Conservation (phyloP, 1,284 basidiomycete species). For the Caloboletus firmus region DNA sequence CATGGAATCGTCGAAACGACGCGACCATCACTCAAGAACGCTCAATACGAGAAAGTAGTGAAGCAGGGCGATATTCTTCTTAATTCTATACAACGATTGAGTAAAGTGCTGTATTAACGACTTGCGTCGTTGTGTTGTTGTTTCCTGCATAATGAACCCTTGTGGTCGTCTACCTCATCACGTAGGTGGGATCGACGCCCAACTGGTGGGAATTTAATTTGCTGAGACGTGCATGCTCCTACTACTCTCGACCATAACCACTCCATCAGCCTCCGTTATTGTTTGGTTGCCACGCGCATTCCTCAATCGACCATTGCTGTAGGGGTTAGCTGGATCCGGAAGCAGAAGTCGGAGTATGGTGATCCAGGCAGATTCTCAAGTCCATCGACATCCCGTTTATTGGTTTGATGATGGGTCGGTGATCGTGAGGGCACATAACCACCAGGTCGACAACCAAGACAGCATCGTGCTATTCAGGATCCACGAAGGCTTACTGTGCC, state of each 20-base stretch:
- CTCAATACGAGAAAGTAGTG: constrained; percentile 88
- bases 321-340: constrained; percentile 7
- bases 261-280: not conserved
- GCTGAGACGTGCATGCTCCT: not conserved
- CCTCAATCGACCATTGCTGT: constrained; percentile 4
- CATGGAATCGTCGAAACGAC: constrained; percentile 95
- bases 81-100: constrained; percentile 65
- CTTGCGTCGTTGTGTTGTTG: not conserved
- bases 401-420: constrained; percentile 67
- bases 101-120: constrained; percentile 56
- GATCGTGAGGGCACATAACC: constrained; percentile 38
- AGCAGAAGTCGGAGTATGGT: not conserved
- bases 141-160: not conserved
- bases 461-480: constrained; percentile 51
- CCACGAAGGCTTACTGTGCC: constrained; percentile 49
- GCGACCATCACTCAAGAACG: constrained; percentile 81
- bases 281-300: constrained; percentile 8
- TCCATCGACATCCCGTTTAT: constrained; percentile 43
- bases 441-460: not conserved
- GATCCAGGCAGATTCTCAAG: not conserved
- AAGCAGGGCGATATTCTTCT: constrained; percentile 77
- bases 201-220: constrained; percentile 3
- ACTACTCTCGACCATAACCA: not conserved
- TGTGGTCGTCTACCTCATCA: not conserved
- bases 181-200: not conserved